Base-by-base conservation (phyloP, 495 filamentous ascomycete genomes). In the Hypoxylon perforatum region DNA sequence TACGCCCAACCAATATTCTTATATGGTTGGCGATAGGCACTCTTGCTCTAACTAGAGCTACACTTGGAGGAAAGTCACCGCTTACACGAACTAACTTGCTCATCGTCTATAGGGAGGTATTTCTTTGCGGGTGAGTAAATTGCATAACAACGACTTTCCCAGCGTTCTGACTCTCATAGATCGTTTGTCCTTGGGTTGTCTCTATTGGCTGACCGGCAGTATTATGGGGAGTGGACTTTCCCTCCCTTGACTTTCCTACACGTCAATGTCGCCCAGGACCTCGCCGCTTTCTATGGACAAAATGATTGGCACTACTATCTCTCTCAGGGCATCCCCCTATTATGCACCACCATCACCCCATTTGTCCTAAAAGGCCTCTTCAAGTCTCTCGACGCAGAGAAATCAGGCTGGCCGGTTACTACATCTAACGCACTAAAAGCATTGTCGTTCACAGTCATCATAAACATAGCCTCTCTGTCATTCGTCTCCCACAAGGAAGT, bases 401-500 rank as follows among this genome's bases (percentile, higher is more conserved):
- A 30, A 10, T 64, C 75, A 6, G 63, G 60, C 12, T 73, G 71
- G 28, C 70, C 75, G 17, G 67, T 74, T 3, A 69, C 74, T 7
- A 78, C 80, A 28, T 74, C 77, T 46, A 81, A 81, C 39, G 72
- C 78, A 10, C 73, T 81, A 48, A 82, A 81, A 53, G 87, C 91
- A 45, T 78, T 97, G 14, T 85, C 88, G 33, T 81, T 81, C 14
- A 82, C 88, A 0, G 81, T 85, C 30, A 35, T 92, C 30, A 63
- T 84, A 23, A 89, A 92, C 65, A 84, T 89, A 19, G 65, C 78
- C 0, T 73, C 80, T 17, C 86, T 98, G 17, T 96, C 92, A 8
- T 61, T 91, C 12, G 90, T 99, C 57, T 87, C 94, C 22, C 95
- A 99, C 80, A 99, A 99, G 77, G 95, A 99, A 85, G 91, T 97